Evolutionary conservation across 2,329 filamentous ascomycete species (phyloP), one percentile per base, ranked within the genome.

Genomic region (Emergomyces orientalis): DNA sequence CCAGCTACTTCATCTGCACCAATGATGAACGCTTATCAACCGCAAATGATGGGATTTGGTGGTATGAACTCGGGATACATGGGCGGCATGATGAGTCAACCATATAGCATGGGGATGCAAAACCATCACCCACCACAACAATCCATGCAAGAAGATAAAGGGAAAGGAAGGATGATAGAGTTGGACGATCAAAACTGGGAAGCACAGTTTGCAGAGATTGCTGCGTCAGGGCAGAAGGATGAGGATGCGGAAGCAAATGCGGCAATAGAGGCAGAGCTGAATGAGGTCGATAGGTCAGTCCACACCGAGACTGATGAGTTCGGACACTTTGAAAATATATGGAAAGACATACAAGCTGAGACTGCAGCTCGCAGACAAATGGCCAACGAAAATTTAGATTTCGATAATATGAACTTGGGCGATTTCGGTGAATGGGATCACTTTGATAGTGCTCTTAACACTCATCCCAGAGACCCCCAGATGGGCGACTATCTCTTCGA

Each of bases 101-200:
- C 70, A 77, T 83, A 79, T 76, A 75, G 75, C 14, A 77, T 81
- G 70, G 75, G 75, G 54, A 77, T 80, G 71, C 79, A 81, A 68
- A 79, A 81, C 68, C 73, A 59, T 32, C 61, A 63, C 11, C 25
- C 39, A 14, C 57, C 27, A 34, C 69, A 69, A 63, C 75, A 74
- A 30, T 70, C 70, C 43, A 72, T 75, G 51, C 77, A 79, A 52
- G 76, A 91, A 75, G 90, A 89, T 64, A 97, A 97, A 74, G 92
- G 89, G 47, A 96, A 95, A 76, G 85, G 80, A 6, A 79, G 84
- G 43, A 84, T 97, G 78, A 88, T 97, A 14, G 94, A 97, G 78
- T 84, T 97, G 30, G 91, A 97, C 73, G 93, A 99, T 69, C 81
- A 88, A 71, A 88, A 96, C 72, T 97, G 94, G 94, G 93, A 97